phyloP scores from a whole-genome alignment of 129 eudicot species.

The Ambrosia trifida region DNA sequence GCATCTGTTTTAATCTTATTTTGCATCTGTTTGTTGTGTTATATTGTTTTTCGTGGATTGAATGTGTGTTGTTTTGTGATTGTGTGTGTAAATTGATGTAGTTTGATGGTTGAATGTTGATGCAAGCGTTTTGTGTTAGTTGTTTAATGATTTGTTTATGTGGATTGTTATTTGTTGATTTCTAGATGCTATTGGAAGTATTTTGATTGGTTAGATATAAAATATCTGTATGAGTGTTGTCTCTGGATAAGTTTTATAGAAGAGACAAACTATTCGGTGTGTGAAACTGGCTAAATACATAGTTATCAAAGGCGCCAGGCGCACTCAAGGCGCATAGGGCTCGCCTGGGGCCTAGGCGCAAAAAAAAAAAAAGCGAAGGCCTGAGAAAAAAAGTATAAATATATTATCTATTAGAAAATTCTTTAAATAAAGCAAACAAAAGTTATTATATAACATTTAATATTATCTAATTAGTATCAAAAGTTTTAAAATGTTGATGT shows the following conservation, averaged over 20 bases:
- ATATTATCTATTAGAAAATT: too few relatives aligned
- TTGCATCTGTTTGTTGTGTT: neutral
- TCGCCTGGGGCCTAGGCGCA: too few relatives aligned
- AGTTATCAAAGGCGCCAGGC: too few relatives aligned
- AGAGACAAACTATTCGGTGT: neutral
- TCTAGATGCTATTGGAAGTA: constrained; percentile 7
- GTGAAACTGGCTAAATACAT: constrained; percentile 9
- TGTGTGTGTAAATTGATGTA: neutral
- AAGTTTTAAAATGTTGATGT: too few relatives aligned
- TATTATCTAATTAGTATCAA: too few relatives aligned
- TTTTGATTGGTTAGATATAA: constrained; percentile 7
- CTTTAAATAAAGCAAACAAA: too few relatives aligned
- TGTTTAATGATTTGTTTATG: neutral
- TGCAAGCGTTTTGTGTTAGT: constrained; percentile 15
- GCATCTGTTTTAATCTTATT: neutral
- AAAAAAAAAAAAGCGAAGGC: too few relatives aligned
- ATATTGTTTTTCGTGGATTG: neutral
- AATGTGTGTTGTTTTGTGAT: constrained; percentile 1
- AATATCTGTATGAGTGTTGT: constrained; percentile 16
- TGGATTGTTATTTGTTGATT: constrained; percentile 1
- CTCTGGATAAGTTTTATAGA: neutral
- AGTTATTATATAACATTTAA: too few relatives aligned
- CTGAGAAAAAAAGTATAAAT: too few relatives aligned
- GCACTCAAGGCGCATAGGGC: too few relatives aligned
- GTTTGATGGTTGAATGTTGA: neutral